phyloP scores from a whole-genome alignment of 1,284 basidiomycete genomes.

The Ceratobasidium papillatum region DNA sequence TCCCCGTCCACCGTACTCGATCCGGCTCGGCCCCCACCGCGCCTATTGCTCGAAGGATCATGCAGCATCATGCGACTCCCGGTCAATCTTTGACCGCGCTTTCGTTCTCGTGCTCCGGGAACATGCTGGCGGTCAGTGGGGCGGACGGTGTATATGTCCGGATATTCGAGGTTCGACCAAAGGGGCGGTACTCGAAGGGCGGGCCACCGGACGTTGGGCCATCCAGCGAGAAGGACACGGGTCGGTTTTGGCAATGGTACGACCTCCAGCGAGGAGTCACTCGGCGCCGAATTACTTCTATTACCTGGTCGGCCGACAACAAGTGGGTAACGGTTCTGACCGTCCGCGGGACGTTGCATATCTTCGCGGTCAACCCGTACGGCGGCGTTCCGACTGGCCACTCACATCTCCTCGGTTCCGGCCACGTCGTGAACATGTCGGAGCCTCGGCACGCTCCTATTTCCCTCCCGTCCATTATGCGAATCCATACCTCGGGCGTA shows the following conservation, averaged over 20 bases:
- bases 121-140: slow-evolving; percentile 43
- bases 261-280: slow-evolving; percentile 76
- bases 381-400: slow-evolving; percentile 71
- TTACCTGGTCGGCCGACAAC: slow-evolving; percentile 69
- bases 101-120: slow-evolving; percentile 42
- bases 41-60: slow-evolving; percentile 18
- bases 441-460: slow-evolving; percentile 63
- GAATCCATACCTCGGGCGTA: not conserved
- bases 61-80: slow-evolving; percentile 43
- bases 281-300: slow-evolving; percentile 65
- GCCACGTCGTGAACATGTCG: slow-evolving; percentile 49
- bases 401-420: slow-evolving; percentile 69
- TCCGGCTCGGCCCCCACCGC: not conserved
- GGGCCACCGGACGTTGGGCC: not conserved
- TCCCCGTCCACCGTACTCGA: slow-evolving; percentile 49
- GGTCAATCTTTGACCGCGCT: slow-evolving; percentile 25
- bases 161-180: slow-evolving; percentile 42
- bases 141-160: slow-evolving; percentile 41
- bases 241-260: slow-evolving; percentile 69
- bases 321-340: slow-evolving; percentile 77
- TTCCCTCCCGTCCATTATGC: slow-evolving; percentile 4
- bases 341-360: slow-evolving; percentile 54
- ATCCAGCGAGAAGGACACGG: slow-evolving; percentile 28
- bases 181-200: slow-evolving; percentile 16
- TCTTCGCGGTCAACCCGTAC: slow-evolving; percentile 69